phyloP scores from a whole-genome alignment of 116 monocot genomes.

The Posidonia oceanica region DNA sequence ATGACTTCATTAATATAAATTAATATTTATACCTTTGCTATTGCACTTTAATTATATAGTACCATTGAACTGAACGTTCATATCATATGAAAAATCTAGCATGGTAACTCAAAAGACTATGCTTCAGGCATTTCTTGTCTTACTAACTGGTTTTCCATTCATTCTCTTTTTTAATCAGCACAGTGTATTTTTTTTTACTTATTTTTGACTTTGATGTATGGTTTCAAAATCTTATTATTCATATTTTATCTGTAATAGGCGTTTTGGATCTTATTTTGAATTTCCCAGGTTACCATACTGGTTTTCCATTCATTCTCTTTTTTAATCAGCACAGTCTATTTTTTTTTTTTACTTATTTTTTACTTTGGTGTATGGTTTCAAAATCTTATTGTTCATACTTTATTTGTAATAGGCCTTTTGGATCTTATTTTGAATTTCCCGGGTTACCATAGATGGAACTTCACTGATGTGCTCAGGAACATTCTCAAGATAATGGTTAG shows the following conservation, averaged over 20 bases:
- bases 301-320: too few relatives aligned
- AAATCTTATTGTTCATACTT: background rate
- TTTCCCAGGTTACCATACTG: conserved; percentile 91
- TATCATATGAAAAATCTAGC: too few relatives aligned
- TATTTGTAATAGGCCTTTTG: conserved; percentile 50
- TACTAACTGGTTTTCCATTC: too few relatives aligned
- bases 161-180: too few relatives aligned
- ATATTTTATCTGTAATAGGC: conserved; percentile 28
- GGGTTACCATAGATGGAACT: conserved; percentile 84
- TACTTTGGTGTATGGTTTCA: background rate
- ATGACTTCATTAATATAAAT: too few relatives aligned
- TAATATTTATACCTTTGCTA: too few relatives aligned
- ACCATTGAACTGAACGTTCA: too few relatives aligned
- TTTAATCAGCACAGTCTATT: too few relatives aligned
- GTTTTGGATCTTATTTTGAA: conserved; percentile 43
- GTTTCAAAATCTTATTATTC: background rate
- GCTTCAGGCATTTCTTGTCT: too few relatives aligned
- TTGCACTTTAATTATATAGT: too few relatives aligned
- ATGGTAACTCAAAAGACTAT: too few relatives aligned
- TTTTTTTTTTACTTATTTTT: background rate
- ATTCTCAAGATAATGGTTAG: conserved; percentile 74
- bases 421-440: conserved; percentile 92
- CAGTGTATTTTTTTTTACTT: background rate
- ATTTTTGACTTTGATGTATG: background rate
- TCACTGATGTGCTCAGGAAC: conserved; percentile 70